phyloP scores from a whole-genome alignment of 2,329 filamentous ascomycete species.

The Simplicillium aogashimaense region DNA sequence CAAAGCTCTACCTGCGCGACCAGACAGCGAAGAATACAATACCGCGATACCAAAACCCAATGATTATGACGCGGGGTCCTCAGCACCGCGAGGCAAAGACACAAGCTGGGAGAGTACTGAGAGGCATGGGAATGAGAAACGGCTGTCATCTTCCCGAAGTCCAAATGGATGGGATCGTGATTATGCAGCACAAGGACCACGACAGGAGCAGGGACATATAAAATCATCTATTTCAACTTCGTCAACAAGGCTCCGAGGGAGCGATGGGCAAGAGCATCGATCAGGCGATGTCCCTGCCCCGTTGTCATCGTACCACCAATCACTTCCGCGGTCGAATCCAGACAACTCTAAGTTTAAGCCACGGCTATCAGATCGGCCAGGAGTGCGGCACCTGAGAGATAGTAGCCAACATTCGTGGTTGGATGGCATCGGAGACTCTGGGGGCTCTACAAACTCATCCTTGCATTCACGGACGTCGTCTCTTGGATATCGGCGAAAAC shows the following conservation, averaged over 20 bases:
- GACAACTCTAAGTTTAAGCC: neutral
- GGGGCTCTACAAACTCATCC: slow-evolving; percentile 68
- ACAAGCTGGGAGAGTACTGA: neutral
- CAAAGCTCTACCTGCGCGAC: slow-evolving; percentile 67
- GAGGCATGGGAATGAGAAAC: neutral
- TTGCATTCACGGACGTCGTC: slow-evolving; percentile 73
- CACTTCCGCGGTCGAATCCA: slow-evolving; percentile 52
- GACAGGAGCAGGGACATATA: slow-evolving; percentile 22
- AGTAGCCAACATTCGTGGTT: slow-evolving; percentile 76
- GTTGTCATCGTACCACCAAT: slow-evolving; percentile 28
- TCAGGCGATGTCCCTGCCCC: slow-evolving; percentile 10
- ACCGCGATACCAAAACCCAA: slow-evolving; percentile 4
- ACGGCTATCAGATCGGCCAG: too few relatives aligned
- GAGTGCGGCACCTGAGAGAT: neutral
- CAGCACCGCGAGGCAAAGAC: neutral
- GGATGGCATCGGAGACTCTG: slow-evolving; percentile 89
- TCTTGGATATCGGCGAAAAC: slow-evolving; percentile 55
- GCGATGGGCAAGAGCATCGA: neutral
- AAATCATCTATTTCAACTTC: slow-evolving; percentile 46
- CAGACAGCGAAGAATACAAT: slow-evolving; percentile 40
- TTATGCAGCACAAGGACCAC: neutral
- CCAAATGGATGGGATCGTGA: too few relatives aligned
- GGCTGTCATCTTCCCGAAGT: too few relatives aligned
- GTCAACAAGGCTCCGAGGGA: slow-evolving; percentile 21
- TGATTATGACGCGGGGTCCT: neutral